Evolutionary conservation across 257 asterid genomes (phyloP).

Genomic region (Petrea volubilis): DNA sequence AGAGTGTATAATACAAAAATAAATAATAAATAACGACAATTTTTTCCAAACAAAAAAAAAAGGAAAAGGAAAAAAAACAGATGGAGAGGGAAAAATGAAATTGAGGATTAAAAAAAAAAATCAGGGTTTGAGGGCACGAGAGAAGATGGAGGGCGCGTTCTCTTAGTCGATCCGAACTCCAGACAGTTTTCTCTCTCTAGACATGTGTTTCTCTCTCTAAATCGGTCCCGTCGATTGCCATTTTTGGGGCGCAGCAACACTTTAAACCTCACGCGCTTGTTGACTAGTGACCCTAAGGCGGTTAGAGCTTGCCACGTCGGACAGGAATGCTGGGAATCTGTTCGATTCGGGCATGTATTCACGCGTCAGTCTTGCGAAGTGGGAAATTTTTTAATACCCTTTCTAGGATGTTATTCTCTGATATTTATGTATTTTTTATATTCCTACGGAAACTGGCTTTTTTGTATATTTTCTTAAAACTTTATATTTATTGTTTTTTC

Average conservation of each 20-base stretch:
- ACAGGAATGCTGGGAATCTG: background rate
- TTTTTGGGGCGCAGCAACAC: slow-evolving; percentile 14
- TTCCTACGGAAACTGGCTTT: background rate
- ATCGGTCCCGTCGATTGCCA: slow-evolving; percentile 13
- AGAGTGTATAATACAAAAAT: background rate
- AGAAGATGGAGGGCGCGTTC: slow-evolving; percentile 28
- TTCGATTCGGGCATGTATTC: background rate
- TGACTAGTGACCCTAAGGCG: slow-evolving; percentile 31
- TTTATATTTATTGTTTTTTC: too few relatives aligned
- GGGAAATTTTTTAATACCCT: slow-evolving; percentile 13
- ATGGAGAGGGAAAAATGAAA: background rate
- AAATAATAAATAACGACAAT: background rate
- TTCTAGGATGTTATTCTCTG: background rate
- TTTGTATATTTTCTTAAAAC: too few relatives aligned
- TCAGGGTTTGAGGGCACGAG: slow-evolving; percentile 48
- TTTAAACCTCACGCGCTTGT: slow-evolving; percentile 42
- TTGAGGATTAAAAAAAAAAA: background rate
- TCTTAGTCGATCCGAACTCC: slow-evolving; percentile 46
- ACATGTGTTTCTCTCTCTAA: slow-evolving; percentile 35
- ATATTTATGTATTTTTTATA: background rate
- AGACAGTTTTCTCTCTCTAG: slow-evolving; percentile 47
- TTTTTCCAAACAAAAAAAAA: background rate
- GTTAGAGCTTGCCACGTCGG: slow-evolving; percentile 35
- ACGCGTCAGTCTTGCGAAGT: slow-evolving; percentile 11
- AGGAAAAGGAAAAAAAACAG: background rate